phyloP scores from a whole-genome alignment of 805 yeast species.

The Metahyphopichia silvanorum region DNA sequence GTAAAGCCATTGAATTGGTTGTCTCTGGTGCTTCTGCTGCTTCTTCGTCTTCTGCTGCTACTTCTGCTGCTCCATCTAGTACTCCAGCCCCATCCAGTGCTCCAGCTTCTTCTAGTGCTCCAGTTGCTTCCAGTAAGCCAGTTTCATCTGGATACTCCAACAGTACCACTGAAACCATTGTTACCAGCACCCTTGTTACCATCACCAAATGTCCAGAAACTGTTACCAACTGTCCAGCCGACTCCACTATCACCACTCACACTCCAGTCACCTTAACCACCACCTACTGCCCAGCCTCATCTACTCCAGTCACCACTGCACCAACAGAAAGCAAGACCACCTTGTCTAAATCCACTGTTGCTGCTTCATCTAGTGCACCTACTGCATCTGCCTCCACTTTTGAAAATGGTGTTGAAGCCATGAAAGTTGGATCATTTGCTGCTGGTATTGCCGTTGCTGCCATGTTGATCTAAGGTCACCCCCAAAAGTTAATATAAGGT shows the following conservation, averaged over 20 bases:
- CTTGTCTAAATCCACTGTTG: background rate
- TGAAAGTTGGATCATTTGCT: slow-evolving; percentile 18
- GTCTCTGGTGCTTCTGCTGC: slow-evolving; percentile 5
- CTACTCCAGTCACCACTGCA: slow-evolving; percentile 12
- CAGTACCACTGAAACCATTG: slow-evolving; percentile 13
- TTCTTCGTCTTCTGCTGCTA: slow-evolving; percentile 17
- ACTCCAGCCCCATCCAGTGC: slow-evolving; percentile 22
- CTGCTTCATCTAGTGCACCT: slow-evolving; percentile 2
- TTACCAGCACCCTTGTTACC: slow-evolving; percentile 22
- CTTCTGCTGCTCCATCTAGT: slow-evolving; percentile 13
- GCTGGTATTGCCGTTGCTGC: slow-evolving; percentile 21
- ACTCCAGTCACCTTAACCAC: slow-evolving; percentile 22
- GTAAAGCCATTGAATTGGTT: slow-evolving; percentile 5
- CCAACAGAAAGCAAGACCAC: background rate
- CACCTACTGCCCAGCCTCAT: slow-evolving; percentile 20
- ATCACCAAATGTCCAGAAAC: slow-evolving; percentile 23
- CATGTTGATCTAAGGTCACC: slow-evolving; percentile 1
- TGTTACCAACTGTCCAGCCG: slow-evolving; percentile 21
- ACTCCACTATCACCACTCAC: slow-evolving; percentile 18
- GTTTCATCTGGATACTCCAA: slow-evolving; percentile 11
- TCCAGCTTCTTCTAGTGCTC: slow-evolving; percentile 13
- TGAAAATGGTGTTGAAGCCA: slow-evolving; percentile 15
- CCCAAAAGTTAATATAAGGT: too few relatives aligned
- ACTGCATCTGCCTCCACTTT: slow-evolving; percentile 1
- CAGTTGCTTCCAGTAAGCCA: slow-evolving; percentile 6